These are phyloP conservation scores for Massarina eburnea DNA, from an alignment of 2,329 filamentous ascomycete species.

Conservation along the genomic window DNA sequence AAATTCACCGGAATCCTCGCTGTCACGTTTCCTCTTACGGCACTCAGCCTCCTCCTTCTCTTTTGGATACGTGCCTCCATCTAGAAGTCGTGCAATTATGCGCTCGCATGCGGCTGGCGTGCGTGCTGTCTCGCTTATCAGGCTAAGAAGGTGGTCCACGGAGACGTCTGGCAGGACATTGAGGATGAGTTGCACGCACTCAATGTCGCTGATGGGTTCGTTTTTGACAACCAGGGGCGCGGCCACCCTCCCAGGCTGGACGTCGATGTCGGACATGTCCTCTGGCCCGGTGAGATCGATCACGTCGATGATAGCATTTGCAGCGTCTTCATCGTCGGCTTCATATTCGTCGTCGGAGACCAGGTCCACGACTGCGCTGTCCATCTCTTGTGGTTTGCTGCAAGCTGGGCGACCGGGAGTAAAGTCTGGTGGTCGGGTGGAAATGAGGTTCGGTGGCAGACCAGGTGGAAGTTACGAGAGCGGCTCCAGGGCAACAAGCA, in stretches of 20 bases:
- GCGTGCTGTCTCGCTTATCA: conserved; percentile 27
- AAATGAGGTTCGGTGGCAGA: background rate
- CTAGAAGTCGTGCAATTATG: conserved; percentile 33
- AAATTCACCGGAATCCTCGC: conserved; percentile 23
- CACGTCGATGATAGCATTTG: background rate
- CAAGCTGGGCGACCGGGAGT: too few species aligned
- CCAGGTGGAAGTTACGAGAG: background rate
- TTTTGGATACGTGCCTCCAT: conserved; percentile 37
- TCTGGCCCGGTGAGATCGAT: conserved; percentile 26
- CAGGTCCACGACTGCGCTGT: conserved; percentile 23
- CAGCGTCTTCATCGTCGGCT: background rate
- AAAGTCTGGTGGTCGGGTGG: too few species aligned
- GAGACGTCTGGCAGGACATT: conserved; percentile 39
- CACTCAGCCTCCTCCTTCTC: conserved; percentile 28
- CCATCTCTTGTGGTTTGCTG: background rate
- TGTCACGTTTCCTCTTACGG: conserved; percentile 35
- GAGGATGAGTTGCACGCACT: conserved; percentile 35
- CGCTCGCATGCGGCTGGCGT: conserved; percentile 26
- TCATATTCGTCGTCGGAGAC: conserved; percentile 26
- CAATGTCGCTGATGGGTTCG: conserved; percentile 17
- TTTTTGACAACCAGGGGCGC: background rate
- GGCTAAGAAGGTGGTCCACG: conserved; percentile 29
- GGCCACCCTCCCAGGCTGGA: conserved; percentile 10
- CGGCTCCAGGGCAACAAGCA: background rate
- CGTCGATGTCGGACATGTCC: conserved; percentile 22